Evolutionary conservation across 208 protist species (phyloP).

Genomic region (Acanthamoeba royreba): DNA sequence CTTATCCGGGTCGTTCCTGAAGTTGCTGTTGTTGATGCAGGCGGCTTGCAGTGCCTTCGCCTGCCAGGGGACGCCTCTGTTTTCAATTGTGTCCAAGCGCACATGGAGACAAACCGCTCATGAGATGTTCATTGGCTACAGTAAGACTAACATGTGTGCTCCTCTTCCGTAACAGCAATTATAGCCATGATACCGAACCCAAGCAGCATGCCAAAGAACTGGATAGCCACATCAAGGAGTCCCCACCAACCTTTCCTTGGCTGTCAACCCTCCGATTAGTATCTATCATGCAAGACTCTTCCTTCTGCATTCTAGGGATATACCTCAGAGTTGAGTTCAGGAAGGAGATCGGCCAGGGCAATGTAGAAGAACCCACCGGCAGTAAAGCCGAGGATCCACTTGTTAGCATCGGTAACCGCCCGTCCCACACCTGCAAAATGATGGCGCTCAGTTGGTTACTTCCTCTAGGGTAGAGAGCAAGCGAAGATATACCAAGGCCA

Average conservation of each 20-base stretch:
- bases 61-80: too few species aligned
- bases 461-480: too few species aligned
- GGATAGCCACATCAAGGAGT: neutral
- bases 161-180: neutral
- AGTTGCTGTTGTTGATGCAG: too few species aligned
- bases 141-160: neutral
- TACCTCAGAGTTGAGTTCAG: neutral
- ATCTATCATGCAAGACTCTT: neutral
- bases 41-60: too few species aligned
- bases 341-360: neutral
- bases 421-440: too few species aligned
- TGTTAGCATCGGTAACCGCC: neutral
- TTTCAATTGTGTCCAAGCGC: too few species aligned
- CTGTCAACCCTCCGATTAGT: neutral
- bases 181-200: neutral
- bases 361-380: slow-evolving; percentile 4
- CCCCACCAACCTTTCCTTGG: neutral
- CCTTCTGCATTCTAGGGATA: neutral
- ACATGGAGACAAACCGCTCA: too few species aligned
- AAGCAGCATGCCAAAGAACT: neutral
- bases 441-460: too few species aligned
- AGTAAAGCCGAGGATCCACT: neutral
- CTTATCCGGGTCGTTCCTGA: too few species aligned
- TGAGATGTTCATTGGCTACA: too few species aligned
- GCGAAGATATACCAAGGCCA: too few species aligned